These are phyloP conservation scores for Triticum turgidum DNA, from an alignment of 176 grass and related monocot genomes.

Conservation along the genomic window DNA sequence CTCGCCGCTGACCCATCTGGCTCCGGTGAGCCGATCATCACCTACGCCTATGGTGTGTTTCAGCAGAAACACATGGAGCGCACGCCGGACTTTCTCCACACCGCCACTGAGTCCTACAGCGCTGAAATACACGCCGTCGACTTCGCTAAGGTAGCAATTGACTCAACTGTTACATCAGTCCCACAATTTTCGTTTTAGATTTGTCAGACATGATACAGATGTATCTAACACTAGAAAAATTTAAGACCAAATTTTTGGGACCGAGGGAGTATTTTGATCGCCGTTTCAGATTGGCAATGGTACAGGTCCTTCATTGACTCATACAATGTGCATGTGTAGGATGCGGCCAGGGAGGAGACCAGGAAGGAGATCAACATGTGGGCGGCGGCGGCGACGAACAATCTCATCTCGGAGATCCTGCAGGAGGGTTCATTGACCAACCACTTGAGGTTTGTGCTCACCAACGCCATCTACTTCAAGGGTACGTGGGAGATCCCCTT, in stretches of 20 bases:
- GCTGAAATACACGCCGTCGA: constrained; percentile 20
- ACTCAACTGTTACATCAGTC: no score
- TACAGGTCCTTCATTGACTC: no score
- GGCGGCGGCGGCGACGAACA: not conserved
- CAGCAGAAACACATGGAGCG: not conserved
- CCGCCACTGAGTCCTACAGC: not conserved
- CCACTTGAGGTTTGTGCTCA: not conserved
- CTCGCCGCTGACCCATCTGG: not conserved
- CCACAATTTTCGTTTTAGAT: no score
- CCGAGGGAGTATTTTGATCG: no score
- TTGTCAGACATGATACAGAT: no score
- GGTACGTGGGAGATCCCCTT: constrained; percentile 20
- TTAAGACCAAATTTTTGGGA: no score
- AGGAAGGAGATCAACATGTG: constrained; percentile 4
- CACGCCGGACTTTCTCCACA: constrained; percentile 2
- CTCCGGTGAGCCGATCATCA: not conserved
- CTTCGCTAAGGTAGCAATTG: not conserved
- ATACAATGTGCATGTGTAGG: no score
- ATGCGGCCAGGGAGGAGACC: no score
- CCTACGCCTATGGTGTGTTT: constrained; percentile 20
- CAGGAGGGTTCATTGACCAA: not conserved
- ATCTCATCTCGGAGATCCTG: not conserved
- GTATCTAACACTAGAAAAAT: no score
- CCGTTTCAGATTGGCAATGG: no score
- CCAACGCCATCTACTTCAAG: constrained; percentile 48